Evolutionary conservation across 768 basidiomycete genomes (phyloP).

Genomic region (Rubroboletus satanas): DNA sequence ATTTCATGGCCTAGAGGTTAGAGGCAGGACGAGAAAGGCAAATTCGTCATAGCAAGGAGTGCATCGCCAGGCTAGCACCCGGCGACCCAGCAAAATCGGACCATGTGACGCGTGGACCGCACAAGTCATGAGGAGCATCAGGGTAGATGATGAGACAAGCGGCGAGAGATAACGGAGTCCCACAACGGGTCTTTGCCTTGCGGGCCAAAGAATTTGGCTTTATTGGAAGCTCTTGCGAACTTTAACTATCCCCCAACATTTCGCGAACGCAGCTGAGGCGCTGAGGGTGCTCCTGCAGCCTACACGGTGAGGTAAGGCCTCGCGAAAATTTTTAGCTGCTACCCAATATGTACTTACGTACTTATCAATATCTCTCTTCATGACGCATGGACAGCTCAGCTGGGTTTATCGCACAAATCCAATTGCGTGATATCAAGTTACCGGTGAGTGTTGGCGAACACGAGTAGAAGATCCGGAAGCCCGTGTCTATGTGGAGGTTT

Average conservation of each 20-base stretch:
- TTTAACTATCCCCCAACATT: background rate
- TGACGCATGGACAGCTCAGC: background rate
- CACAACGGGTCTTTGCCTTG: background rate
- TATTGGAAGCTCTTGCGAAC: constrained; percentile 4
- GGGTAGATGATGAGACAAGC: background rate
- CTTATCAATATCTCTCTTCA: background rate
- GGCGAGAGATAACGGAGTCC: background rate
- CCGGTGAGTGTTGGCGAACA: constrained; percentile 14
- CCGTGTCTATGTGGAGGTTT: constrained; percentile 9
- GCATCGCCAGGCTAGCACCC: no score
- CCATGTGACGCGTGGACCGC: no score
- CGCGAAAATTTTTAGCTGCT: background rate
- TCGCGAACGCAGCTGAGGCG: no score
- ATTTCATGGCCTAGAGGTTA: no score
- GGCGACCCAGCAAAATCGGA: no score
- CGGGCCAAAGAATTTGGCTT: constrained; percentile 2
- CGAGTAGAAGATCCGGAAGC: constrained; percentile 24
- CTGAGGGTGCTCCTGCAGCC: no score
- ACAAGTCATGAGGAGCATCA: no score
- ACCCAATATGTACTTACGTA: background rate
- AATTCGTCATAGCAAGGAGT: no score
- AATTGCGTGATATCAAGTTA: constrained; percentile 13
- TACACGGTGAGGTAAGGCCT: constrained; percentile 10
- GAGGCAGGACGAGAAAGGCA: no score
- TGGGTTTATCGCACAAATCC: constrained; percentile 1